A percentile compares a stretch with the other conserved stretches of the same genome.
Conservation (phyloP, 1,139 yeast species). For the Sugiyamaella paludigena region DNA sequence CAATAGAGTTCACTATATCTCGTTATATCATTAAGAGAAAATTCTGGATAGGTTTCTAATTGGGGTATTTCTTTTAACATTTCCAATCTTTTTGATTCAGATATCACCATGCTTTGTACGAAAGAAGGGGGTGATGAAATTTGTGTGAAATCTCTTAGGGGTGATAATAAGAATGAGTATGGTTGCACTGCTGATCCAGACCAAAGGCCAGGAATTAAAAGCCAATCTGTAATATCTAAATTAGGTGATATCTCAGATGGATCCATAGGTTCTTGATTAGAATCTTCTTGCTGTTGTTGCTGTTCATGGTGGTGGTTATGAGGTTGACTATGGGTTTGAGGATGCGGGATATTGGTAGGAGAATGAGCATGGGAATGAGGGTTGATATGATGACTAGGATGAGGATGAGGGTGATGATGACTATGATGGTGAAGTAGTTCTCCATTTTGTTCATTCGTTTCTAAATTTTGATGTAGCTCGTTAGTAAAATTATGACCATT, state of each 20-base stretch:
- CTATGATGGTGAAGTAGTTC: too few relatives aligned
- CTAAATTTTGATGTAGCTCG: too few relatives aligned
- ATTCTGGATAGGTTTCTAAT: constrained; percentile 15
- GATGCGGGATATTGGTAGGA: too few relatives aligned
- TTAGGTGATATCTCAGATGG: constrained; percentile 8
- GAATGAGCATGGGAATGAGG: too few relatives aligned
- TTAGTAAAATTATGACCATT: too few relatives aligned
- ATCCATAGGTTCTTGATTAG: neutral
- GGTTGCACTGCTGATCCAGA: constrained; percentile 8
- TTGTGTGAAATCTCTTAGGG: constrained; percentile 15
- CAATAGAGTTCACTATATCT: constrained; percentile 43
- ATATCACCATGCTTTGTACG: constrained; percentile 15
- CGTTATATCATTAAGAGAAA: constrained; percentile 18
- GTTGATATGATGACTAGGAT: too few relatives aligned
- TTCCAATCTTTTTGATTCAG: constrained; percentile 21
- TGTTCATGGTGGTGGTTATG: neutral
- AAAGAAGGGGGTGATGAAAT: constrained; percentile 21
- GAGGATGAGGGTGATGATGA: too few relatives aligned
- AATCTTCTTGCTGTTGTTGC: neutral
- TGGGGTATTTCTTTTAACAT: constrained; percentile 18
- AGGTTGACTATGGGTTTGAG: neutral
- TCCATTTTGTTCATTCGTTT: too few relatives aligned
- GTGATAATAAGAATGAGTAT: constrained; percentile 11
- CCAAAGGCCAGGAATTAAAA: constrained; percentile 15
- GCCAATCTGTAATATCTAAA: constrained; percentile 14